Evolutionary conservation across 345 rosid species (phyloP), one percentile per base, ranked within the genome.

Genomic region (Pugionium cornutum): DNA sequence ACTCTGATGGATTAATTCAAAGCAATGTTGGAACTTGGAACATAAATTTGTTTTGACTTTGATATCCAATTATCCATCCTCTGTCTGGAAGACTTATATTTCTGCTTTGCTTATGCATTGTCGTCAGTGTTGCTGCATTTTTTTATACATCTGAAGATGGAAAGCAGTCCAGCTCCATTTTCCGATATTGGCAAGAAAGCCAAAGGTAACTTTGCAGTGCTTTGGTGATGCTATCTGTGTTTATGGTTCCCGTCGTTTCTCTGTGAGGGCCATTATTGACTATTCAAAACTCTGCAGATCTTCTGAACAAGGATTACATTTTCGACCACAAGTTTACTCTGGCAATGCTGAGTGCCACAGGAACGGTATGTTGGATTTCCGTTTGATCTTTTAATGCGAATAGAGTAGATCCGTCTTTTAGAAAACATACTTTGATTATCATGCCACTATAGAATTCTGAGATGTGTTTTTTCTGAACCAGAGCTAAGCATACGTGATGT

Each of bases 311-410:
- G 78, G 97, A 87, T 68, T 87, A 85, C 72, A 72, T 76, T 77
- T 83, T 81, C 63, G 95, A 85, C 73, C 86, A 89, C 68, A 89
- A 85, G 83, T 81, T 85, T 76, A 83, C 84, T 43, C 73, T 89
- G 51, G 78, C 84, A 11, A 71, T 84, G 75, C 74, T 76, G 53
- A 81, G 79, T 56, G 35, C 84, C 47, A 77, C 82, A 48, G 92
- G 92, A 72, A 74, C 84, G 83, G 95, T 87, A 81, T 5, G 74
- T 37, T 65, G 49, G 53, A 69, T 78, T 31, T 65, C 51, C 47
- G 25, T 10, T 66, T 30, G 40, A 31, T 33, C 2, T 9, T 43
- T 42, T 64, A 31, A 46, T n/a, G 4, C 47, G 5, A 39, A 4
- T 60, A 4, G 34, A 26, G 28, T 47, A 7, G 7, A 30, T 37